These are phyloP conservation scores for Royoungia palumana DNA, from an alignment of 768 basidiomycete species.

Conservation along the genomic window DNA sequence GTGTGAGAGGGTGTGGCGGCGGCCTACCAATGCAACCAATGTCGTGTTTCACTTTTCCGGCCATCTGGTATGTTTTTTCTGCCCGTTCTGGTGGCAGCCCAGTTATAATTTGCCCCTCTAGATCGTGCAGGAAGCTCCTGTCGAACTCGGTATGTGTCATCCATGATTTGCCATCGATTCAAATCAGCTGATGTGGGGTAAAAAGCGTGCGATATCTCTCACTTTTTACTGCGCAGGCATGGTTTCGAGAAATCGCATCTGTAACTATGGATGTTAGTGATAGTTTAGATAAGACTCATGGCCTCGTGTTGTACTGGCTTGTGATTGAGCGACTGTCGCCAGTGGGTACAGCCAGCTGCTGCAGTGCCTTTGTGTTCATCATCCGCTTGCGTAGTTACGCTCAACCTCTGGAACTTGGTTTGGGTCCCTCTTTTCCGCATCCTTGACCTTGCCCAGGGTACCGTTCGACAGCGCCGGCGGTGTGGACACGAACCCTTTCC, in stretches of 20 bases:
- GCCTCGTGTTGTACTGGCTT: no score
- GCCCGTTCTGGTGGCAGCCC: background rate
- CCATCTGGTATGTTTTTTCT: slow-evolving; percentile 27
- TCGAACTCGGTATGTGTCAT: slow-evolving; percentile 25
- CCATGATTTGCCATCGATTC: no score
- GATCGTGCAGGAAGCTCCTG: slow-evolving; percentile 29
- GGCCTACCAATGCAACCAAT: slow-evolving; percentile 30
- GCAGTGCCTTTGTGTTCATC: no score
- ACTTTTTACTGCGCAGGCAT: slow-evolving; percentile 20
- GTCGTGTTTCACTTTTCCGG: slow-evolving; percentile 24
- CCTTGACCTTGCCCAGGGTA: slow-evolving; percentile 3
- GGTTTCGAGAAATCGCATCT: slow-evolving; percentile 7
- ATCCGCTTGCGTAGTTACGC: no score
- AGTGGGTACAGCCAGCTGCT: slow-evolving; percentile 1
- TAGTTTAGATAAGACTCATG: background rate
- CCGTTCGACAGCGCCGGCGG: slow-evolving; percentile 6
- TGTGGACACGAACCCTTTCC: slow-evolving; percentile 5
- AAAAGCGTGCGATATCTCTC: slow-evolving; percentile 25
- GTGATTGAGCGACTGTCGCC: no score
- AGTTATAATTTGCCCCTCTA: slow-evolving; percentile 1
- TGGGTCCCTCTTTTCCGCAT: background rate
- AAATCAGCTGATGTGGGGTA: background rate
- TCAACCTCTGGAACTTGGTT: no score
- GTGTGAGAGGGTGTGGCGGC: slow-evolving; percentile 26
- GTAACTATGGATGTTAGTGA: background rate